Percentiles rank a stretch among this genome's conserved stretches.
These are phyloP conservation scores for Margaritispora aquatica DNA, from an alignment of 495 filamentous ascomycete species.

Conservation along the genomic window DNA sequence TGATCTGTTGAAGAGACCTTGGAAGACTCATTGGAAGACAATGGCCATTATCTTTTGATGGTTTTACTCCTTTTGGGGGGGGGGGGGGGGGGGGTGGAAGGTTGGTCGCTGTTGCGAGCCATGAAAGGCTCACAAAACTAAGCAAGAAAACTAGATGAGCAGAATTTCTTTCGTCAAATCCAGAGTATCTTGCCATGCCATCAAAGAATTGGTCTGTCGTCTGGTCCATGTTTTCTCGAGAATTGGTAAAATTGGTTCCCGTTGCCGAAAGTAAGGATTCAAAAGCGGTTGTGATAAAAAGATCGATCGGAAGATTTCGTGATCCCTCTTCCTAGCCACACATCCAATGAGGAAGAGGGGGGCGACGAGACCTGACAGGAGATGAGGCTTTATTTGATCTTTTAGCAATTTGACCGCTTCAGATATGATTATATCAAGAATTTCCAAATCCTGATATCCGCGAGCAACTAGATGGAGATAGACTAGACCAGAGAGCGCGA, in stretches of 20 bases:
- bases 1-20: too few relatives aligned
- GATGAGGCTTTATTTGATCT: conserved; percentile 1
- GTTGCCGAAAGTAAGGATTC: conserved; percentile 12
- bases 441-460: conserved; percentile 5
- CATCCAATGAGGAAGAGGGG: conserved; percentile 17
- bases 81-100: too few relatives aligned
- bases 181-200: conserved; percentile 12
- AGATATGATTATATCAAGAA: conserved; percentile 4
- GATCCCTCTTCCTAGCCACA: conserved; percentile 8
- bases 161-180: conserved; percentile 5
- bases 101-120: too few relatives aligned
- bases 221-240: conserved; percentile 17
- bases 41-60: too few relatives aligned
- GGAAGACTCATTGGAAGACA: too few relatives aligned
- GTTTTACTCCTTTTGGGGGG: too few relatives aligned
- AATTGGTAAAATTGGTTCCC: conserved; percentile 7
- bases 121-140: too few relatives aligned
- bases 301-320: conserved; percentile 10
- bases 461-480: conserved; percentile 14
- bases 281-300: conserved; percentile 14
- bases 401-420: conserved; percentile 10
- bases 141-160: too few relatives aligned
- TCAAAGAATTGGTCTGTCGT: not conserved
- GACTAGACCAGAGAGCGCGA: conserved; percentile 8
- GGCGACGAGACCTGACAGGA: conserved; percentile 7